These are phyloP conservation scores for Globisporangium nagaii DNA, from an alignment of 352 stramenopile species.

Conservation along the genomic window DNA sequence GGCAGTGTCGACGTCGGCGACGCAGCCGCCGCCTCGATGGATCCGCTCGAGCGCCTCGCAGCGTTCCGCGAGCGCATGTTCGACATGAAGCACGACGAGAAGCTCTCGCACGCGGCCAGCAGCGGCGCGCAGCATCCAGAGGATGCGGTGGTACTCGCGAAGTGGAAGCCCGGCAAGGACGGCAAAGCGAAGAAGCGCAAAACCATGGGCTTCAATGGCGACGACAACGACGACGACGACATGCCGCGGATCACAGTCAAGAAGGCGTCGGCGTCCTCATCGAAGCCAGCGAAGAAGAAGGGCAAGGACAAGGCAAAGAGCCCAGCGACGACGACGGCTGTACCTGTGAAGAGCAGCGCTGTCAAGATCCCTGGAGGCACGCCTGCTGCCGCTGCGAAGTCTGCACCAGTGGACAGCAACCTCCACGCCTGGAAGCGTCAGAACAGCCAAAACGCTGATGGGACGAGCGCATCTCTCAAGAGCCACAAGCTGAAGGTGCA, in stretches of 20 bases:
- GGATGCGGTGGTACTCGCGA: constrained; percentile 28
- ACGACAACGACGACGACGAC: constrained; percentile 18
- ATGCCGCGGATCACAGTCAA: constrained; percentile 34
- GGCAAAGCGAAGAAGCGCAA: constrained; percentile 22
- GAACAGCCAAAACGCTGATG: background rate
- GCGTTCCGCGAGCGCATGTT: constrained; percentile 62
- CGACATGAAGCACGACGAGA: constrained; percentile 23
- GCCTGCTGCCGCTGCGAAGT: background rate
- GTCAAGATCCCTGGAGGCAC: constrained; percentile 9
- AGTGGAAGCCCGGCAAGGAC: constrained; percentile 30
- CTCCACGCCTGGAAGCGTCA: background rate
- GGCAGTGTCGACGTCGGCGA: constrained; percentile 21
- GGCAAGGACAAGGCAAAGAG: constrained; percentile 8
- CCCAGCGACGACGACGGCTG: background rate
- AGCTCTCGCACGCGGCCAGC: background rate
- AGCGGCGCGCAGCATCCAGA: background rate
- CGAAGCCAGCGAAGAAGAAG: constrained; percentile 22
- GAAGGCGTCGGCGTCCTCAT: constrained; percentile 12
- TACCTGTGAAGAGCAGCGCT: constrained; percentile 4
- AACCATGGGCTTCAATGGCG: background rate
- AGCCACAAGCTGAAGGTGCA: no score
- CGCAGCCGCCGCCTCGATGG: constrained; percentile 6
- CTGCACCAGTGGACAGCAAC: background rate
- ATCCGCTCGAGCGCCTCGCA: constrained; percentile 34
- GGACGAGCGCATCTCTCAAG: no score